These are phyloP conservation scores for Micractinium conductrix DNA, from an alignment of 139 green algal genomes.

Conservation along the genomic window DNA sequence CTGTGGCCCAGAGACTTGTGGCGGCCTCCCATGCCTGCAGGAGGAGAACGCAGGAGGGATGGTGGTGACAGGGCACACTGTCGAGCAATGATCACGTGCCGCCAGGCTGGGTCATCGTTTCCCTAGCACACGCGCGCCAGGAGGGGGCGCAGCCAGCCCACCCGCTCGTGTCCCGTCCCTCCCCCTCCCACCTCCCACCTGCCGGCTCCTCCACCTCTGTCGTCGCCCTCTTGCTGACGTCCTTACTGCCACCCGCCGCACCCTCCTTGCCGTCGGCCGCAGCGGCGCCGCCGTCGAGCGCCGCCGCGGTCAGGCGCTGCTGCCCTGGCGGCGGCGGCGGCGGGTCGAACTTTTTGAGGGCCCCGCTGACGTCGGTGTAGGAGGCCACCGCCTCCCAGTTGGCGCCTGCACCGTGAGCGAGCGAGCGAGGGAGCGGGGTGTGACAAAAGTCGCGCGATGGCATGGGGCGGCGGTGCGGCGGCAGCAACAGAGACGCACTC, in stretches of 20 bases:
- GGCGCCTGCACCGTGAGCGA: conserved; percentile 68
- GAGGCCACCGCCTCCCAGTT: conserved; percentile 74
- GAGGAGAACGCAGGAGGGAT: too few species aligned
- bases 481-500: too few species aligned
- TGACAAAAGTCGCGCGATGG: too few species aligned
- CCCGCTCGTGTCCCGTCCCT: too few species aligned
- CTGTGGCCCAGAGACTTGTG: not conserved
- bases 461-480: too few species aligned
- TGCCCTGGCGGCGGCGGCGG: not conserved
- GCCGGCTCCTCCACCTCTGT: not conserved
- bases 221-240: not conserved
- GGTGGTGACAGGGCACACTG: too few species aligned
- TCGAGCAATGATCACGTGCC: too few species aligned
- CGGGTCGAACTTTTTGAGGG: conserved; percentile 26
- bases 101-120: too few species aligned
- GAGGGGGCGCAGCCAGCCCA: too few species aligned
- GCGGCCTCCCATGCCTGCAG: not conserved
- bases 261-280: not conserved
- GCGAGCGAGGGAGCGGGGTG: too few species aligned
- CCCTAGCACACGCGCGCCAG: too few species aligned
- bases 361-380: conserved; percentile 52
- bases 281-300: not conserved
- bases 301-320: too few species aligned
- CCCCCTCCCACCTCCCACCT: not conserved
- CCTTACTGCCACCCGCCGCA: not conserved